Conservation (phyloP, 495 filamentous ascomycete genomes). For the Glutinoglossum americanum region DNA sequence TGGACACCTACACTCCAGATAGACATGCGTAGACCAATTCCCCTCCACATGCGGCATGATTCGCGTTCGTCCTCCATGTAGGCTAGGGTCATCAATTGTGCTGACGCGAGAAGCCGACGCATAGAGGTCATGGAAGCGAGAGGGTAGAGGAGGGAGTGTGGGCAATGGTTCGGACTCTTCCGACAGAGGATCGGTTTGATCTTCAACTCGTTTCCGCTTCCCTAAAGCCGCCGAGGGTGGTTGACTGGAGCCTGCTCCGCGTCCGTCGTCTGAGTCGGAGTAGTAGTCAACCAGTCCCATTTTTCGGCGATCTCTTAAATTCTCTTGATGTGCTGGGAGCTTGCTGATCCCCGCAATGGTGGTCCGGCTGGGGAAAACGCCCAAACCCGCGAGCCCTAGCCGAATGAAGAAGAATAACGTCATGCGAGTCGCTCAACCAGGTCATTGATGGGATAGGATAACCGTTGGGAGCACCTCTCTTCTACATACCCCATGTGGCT, state of each 20-base stretch:
- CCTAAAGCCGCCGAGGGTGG: background rate
- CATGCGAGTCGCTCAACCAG: background rate
- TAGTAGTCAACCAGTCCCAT: constrained; percentile 70
- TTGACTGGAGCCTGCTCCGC: constrained; percentile 3
- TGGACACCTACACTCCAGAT: constrained; percentile 60
- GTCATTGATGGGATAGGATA: background rate
- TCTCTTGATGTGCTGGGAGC: background rate
- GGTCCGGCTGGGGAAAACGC: background rate
- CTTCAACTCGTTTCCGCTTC: constrained; percentile 17
- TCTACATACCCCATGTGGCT: background rate
- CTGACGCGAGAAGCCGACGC: constrained; percentile 54
- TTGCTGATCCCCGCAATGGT: too few relatives aligned
- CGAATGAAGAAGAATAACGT: background rate
- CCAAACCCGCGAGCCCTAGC: background rate
- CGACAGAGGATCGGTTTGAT: background rate
- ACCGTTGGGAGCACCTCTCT: background rate
- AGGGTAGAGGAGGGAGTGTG: constrained; percentile 61
- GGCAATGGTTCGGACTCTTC: constrained; percentile 1
- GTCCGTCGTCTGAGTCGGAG: constrained; percentile 27
- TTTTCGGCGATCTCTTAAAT: background rate
- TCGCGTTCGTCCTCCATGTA: constrained; percentile 70
- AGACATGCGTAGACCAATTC: constrained; percentile 83
- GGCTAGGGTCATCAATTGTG: constrained; percentile 53
- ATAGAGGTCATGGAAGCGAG: constrained; percentile 75
- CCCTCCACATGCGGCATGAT: constrained; percentile 68